phyloP scores from a whole-genome alignment of 208 protist genomes.

The Leishmania lainsoni region DNA sequence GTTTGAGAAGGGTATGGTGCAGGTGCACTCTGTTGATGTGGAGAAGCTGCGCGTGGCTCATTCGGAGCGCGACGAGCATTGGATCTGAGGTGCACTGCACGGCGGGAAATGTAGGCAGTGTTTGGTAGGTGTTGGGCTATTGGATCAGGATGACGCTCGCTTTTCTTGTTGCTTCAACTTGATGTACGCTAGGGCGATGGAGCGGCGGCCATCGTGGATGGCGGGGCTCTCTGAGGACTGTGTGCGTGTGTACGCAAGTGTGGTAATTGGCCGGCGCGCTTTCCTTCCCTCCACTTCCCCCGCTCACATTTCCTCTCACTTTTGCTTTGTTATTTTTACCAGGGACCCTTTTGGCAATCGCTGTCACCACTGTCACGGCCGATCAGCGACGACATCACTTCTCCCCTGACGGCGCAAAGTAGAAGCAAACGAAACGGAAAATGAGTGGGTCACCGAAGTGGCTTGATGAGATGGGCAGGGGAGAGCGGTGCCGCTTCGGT shows the following conservation, averaged over 20 bases:
- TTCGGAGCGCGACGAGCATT: slow-evolving; percentile 64
- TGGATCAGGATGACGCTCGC: background rate
- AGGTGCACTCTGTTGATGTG: slow-evolving; percentile 65
- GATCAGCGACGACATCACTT: background rate
- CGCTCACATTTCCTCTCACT: too few species aligned
- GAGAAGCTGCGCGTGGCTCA: slow-evolving; percentile 42
- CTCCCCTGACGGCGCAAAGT: background rate
- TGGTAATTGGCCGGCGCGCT: background rate
- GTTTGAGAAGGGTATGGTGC: slow-evolving; percentile 74
- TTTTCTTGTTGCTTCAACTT: slow-evolving; percentile 8
- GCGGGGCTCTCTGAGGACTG: background rate
- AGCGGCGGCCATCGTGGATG: background rate
- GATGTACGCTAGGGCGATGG: background rate
- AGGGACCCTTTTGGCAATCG: background rate
- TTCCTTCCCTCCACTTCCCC: too few species aligned
- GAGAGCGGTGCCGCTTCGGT: background rate
- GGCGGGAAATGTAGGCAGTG: background rate
- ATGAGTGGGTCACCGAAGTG: background rate
- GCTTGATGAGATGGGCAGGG: background rate
- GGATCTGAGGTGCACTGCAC: slow-evolving; percentile 40
- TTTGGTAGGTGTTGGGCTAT: background rate
- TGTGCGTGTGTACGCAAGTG: background rate
- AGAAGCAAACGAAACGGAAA: background rate
- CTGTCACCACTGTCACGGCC: too few species aligned
- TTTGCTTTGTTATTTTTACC: background rate